Conservation (phyloP, 2,329 filamentous ascomycete genomes). For the Stemphylium lycopersici region DNA sequence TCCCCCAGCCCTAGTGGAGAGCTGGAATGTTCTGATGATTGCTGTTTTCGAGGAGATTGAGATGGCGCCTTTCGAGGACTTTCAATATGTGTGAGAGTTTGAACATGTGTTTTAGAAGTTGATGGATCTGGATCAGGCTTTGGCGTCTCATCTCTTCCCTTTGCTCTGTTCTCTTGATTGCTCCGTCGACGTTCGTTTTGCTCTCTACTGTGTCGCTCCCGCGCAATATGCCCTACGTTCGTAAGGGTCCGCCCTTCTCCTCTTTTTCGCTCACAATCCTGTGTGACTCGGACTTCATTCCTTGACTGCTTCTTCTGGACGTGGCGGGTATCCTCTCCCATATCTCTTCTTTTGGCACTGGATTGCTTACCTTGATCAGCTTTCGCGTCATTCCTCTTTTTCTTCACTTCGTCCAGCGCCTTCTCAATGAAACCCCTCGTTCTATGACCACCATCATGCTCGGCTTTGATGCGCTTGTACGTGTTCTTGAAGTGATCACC, state of each 20-base stretch:
- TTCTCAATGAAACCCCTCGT: constrained; percentile 22
- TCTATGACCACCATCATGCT: constrained; percentile 24
- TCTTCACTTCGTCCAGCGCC: constrained; percentile 11
- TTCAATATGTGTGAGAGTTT: background rate
- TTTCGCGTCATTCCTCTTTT: constrained; percentile 6
- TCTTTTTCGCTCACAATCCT: background rate
- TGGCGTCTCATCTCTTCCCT: background rate
- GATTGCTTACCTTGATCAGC: background rate
- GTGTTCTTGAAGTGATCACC: constrained; percentile 25
- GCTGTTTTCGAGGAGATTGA: background rate
- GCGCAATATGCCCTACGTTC: background rate
- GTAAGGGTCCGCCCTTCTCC: background rate
- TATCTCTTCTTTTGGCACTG: background rate
- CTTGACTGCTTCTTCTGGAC: background rate
- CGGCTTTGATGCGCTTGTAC: constrained; percentile 30
- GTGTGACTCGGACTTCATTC: background rate
- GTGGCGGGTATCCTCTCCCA: background rate
- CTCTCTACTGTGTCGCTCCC: background rate
- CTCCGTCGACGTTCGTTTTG: background rate
- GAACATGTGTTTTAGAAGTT: background rate
- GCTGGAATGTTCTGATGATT: background rate
- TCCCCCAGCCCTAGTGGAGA: background rate
- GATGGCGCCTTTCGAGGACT: background rate
- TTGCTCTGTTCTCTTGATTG: background rate
- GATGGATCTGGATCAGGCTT: background rate